phyloP scores from a whole-genome alignment of 2,329 filamentous ascomycete species.

The Ophiostoma novo-ulmi region DNA sequence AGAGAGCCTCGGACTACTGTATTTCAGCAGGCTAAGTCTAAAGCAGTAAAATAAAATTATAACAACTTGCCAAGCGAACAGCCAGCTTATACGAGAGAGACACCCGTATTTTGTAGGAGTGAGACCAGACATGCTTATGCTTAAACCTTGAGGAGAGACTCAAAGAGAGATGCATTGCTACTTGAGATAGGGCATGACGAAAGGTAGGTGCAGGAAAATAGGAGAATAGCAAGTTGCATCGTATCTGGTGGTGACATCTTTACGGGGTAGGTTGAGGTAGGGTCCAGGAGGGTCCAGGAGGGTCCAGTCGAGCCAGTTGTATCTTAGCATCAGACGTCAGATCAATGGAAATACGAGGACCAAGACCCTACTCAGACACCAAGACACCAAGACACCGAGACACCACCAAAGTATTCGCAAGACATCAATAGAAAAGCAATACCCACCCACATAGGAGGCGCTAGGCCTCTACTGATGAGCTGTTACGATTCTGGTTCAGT shows the following conservation, averaged over 20 bases:
- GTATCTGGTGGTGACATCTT: background rate
- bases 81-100: background rate
- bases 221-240: constrained; percentile 6
- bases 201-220: background rate
- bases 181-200: background rate
- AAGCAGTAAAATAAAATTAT: background rate
- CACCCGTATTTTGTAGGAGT: background rate
- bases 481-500: background rate
- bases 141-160: background rate
- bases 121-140: background rate
- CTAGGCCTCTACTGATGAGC: background rate
- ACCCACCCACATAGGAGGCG: background rate
- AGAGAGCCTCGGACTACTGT: background rate
- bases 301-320: background rate
- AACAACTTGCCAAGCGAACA: background rate
- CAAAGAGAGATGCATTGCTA: background rate
- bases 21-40: background rate
- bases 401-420: background rate
- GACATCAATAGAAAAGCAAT: background rate
- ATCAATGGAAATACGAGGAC: constrained; percentile 3
- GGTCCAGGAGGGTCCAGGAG: background rate
- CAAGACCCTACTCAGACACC: background rate
- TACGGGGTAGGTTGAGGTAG: background rate
- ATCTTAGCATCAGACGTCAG: background rate
- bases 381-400: constrained; percentile 5